Evolutionary conservation across 1,139 yeast genomes (phyloP).

Genomic region (Petasospora fabianii): DNA sequence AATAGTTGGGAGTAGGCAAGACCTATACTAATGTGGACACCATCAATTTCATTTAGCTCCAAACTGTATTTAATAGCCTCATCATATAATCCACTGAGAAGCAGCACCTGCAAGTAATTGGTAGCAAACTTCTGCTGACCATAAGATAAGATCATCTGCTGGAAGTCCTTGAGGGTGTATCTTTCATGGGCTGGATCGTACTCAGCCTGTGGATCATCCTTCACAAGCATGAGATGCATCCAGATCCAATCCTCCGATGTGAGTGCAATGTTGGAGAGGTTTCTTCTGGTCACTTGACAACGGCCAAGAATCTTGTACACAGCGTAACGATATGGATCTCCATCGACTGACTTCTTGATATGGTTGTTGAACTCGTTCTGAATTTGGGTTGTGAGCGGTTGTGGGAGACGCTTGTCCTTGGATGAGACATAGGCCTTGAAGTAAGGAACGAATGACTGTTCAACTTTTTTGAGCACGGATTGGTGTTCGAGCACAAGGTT

Average conservation of each 20-base stretch:
- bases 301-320: conserved; percentile 90
- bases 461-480: conserved; percentile 71
- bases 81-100: conserved; percentile 79
- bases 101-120: conserved; percentile 69
- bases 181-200: conserved; percentile 61
- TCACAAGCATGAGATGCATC: conserved; percentile 79
- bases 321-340: conserved; percentile 89
- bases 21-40: conserved; percentile 86
- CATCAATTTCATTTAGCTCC: conserved; percentile 70
- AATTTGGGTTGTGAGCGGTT: conserved; percentile 65
- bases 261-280: conserved; percentile 68
- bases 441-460: conserved; percentile 78
- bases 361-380: conserved; percentile 83
- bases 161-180: conserved; percentile 72
- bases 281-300: conserved; percentile 64
- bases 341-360: conserved; percentile 64
- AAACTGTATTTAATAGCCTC: conserved; percentile 73
- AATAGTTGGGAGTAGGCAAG: conserved; percentile 73
- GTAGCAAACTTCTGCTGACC: conserved; percentile 74
- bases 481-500: conserved; percentile 52
- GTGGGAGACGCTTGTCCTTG: conserved; percentile 50
- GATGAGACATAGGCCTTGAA: conserved; percentile 68
- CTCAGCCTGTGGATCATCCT: conserved; percentile 44
- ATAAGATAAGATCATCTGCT: conserved; percentile 61
- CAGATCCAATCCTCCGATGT: conserved; percentile 97